Evolutionary conservation across 208 protist genomes (phyloP).

Genomic region (Leishmania major): DNA sequence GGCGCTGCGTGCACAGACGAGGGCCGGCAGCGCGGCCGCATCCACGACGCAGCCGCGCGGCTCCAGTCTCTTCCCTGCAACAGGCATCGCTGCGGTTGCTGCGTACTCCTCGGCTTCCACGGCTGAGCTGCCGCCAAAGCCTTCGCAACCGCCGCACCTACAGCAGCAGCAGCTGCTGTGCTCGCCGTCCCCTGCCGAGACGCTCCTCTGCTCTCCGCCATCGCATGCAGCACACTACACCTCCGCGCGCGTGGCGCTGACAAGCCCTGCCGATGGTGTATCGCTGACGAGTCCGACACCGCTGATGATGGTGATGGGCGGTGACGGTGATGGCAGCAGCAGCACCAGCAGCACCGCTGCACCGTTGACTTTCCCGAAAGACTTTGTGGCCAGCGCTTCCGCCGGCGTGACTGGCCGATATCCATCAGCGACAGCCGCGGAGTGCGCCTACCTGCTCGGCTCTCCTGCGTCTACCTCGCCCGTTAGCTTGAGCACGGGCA

Average conservation of each 20-base stretch:
- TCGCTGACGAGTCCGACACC: background rate
- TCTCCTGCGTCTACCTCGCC: background rate
- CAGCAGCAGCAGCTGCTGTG: background rate
- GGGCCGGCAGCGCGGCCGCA: background rate
- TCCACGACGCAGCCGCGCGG: background rate
- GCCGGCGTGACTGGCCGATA: background rate
- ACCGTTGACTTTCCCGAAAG: background rate
- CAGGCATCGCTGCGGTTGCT: background rate
- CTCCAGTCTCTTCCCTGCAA: background rate
- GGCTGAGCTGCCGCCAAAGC: background rate
- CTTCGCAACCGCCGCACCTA: background rate
- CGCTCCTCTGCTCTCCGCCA: background rate
- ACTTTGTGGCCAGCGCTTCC: background rate
- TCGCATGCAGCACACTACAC: background rate
- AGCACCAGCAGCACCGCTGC: background rate
- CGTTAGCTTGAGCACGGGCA: background rate
- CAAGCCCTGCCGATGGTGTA: background rate
- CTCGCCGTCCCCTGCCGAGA: background rate
- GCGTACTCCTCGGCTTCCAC: background rate
- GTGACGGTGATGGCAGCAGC: background rate
- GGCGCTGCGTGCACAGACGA: background rate
- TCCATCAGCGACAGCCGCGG: background rate
- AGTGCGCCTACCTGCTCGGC: background rate
- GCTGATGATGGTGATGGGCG: conserved; percentile 5
- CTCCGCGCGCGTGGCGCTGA: background rate